Percentiles rank a stretch among this genome's conserved stretches.
Evolutionary conservation across 2,329 filamentous ascomycete genomes (phyloP).

Genomic region (Arthrocladium fulminans): DNA sequence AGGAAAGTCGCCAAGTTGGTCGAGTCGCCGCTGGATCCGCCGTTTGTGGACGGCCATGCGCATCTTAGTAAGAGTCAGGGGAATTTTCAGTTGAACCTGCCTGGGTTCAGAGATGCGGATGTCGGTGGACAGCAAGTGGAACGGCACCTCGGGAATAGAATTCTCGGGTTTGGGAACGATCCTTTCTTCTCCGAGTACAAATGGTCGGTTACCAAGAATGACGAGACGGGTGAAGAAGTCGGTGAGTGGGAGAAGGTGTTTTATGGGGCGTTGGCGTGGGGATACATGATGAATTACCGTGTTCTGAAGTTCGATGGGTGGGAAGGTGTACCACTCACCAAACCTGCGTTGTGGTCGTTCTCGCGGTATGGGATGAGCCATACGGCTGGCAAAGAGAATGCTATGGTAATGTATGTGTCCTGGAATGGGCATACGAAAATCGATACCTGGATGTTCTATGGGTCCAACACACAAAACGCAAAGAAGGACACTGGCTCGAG

Average conservation of each 20-base stretch:
- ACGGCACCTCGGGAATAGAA: slow-evolving; percentile 25
- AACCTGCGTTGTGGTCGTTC: slow-evolving; percentile 34
- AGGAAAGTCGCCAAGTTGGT: slow-evolving; percentile 29
- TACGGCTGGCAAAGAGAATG: slow-evolving; percentile 12
- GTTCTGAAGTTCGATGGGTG: slow-evolving; percentile 34
- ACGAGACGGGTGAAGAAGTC: not conserved
- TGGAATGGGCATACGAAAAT: slow-evolving; percentile 46
- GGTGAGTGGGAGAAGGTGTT: slow-evolving; percentile 26
- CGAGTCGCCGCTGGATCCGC: slow-evolving; percentile 26
- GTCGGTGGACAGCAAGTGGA: not conserved
- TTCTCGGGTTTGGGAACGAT: slow-evolving; percentile 37
- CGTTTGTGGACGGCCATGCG: slow-evolving; percentile 15
- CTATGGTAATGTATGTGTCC: slow-evolving; percentile 27
- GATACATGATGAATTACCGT: slow-evolving; percentile 34
- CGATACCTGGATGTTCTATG: slow-evolving; percentile 30
- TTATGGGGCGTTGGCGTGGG: slow-evolving; percentile 30
- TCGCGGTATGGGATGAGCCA: slow-evolving; percentile 22
- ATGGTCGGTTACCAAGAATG: slow-evolving; percentile 22
- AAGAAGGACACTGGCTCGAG: slow-evolving; percentile 18
- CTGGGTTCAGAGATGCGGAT: slow-evolving; percentile 14
- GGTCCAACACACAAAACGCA: slow-evolving; percentile 5
- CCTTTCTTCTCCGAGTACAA: slow-evolving; percentile 33
- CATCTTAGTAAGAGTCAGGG: slow-evolving; percentile 26
- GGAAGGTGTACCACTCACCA: slow-evolving; percentile 33
- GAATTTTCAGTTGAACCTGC: slow-evolving; percentile 29